Evolutionary conservation across 441 rosid species (phyloP).

Genomic region (Adansonia gregorii): DNA sequence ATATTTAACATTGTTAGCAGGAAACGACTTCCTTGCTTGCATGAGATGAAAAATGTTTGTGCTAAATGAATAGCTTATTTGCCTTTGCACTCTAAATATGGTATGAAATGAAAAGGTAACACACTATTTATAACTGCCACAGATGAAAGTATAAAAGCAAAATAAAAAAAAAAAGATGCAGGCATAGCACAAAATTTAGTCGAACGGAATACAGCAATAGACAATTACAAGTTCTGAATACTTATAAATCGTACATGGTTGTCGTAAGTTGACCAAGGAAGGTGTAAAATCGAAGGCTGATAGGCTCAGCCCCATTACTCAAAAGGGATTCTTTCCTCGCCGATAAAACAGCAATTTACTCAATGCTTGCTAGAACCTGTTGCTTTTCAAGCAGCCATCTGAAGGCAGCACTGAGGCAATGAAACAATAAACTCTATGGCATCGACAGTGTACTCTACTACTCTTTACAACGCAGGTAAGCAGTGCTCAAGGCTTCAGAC

Average conservation of each 20-base stretch:
- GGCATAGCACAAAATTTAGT: not conserved
- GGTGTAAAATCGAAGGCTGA: not conserved
- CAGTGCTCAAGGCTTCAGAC: not conserved
- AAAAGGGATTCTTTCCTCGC: not conserved
- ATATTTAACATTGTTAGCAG: too few relatives aligned
- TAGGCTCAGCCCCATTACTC: not conserved
- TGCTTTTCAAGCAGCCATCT: not conserved
- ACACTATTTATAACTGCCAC: not conserved
- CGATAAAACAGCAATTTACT: not conserved
- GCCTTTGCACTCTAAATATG: not conserved
- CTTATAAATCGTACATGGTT: not conserved
- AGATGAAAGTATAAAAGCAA: not conserved
- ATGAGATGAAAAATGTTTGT: too few relatives aligned
- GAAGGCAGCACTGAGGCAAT: too few relatives aligned
- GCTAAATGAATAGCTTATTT: too few relatives aligned
- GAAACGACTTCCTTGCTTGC: too few relatives aligned
- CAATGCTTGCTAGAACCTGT: not conserved
- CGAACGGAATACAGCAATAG: not conserved
- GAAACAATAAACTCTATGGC: not conserved
- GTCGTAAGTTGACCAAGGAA: not conserved
- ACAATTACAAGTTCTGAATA: not conserved
- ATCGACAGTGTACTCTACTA: not conserved
- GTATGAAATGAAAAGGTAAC: not conserved
- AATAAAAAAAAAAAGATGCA: not conserved
- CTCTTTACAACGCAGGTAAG: not conserved